Base-by-base conservation (phyloP, 768 basidiomycete genomes). In the Termitomyces sp. region DNA sequence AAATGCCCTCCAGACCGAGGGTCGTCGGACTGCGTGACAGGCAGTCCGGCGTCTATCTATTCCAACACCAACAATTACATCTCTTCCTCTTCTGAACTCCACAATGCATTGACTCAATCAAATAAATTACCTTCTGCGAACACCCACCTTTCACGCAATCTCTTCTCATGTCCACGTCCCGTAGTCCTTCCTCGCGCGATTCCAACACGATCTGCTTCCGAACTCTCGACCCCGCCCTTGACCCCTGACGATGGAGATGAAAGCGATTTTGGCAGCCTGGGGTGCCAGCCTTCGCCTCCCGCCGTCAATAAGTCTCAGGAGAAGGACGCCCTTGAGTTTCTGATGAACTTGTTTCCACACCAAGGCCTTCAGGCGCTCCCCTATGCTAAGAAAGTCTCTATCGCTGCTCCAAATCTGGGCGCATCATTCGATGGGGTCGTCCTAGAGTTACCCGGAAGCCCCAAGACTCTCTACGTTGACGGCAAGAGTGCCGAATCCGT, bases 1-100 rank as follows among this genome's bases (percentile, higher is more conserved):
- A 94, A 94, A 94, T 94, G 91, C 91, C 91, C 91, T 90, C 91
- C 90, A 65, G 86, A 90, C 70, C 69, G 91, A 88, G 91, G 91
- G 91, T 94, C 91, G 90, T 86, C 84, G 79, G 84, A 82, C 81
- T 86, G 89, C 83, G 91, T 94, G 91, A 94, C 88, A 94, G 91
- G 82, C 89, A 81, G 85, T 77, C 81, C 82, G 86, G 82, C 89
- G 91, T 76, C 78, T 68, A 73, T 71, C 59, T 72, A 77, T 65
- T 76, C 81, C 67, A 70, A 75, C 63, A 73, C 76, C 67, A 71
- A 74, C 72, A 69, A 74, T 64, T 73, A 74, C 64, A 68, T 70
- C 65, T 67, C 70, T 62, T 72, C 72, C 57, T 72, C 73, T 66
- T 71, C 74, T 44, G 50, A 61, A 44, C 54, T 57, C 35, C 45